These are phyloP conservation scores for Hippophae rhamnoides DNA, from an alignment of 306 rosid species.

Conservation along the genomic window DNA sequence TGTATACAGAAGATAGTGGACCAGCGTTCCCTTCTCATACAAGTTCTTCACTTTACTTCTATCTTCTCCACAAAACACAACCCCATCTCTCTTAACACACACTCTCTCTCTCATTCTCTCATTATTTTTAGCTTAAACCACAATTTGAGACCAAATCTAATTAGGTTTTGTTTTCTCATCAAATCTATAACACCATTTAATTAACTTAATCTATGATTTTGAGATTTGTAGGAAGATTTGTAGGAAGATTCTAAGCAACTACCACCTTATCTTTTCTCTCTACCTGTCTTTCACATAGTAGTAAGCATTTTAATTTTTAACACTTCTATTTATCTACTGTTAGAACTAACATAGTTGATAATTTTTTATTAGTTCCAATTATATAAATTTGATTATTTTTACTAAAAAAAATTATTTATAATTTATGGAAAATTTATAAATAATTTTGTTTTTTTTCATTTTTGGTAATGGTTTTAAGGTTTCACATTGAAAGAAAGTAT, in stretches of 20 bases:
- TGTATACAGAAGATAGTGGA: constrained; percentile 39
- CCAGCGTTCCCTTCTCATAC: constrained; percentile 29
- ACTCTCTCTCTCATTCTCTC: constrained; percentile 8
- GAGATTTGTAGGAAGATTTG: constrained; percentile 31
- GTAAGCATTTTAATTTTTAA: constrained; percentile 5
- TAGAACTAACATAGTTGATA: too few relatives aligned
- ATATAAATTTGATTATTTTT: constrained; percentile 19
- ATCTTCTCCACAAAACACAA: constrained; percentile 12
- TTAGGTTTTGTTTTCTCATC: constrained; percentile 5
- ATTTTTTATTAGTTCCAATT: too few relatives aligned
- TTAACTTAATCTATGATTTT: constrained; percentile 1
- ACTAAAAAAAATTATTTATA: background rate
- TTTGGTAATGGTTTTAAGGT: constrained; percentile 27
- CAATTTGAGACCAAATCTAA: constrained; percentile 9
- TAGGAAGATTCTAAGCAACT: constrained; percentile 37
- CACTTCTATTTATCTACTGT: too few relatives aligned
- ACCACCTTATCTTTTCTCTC: background rate
- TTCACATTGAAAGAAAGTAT: constrained; percentile 24
- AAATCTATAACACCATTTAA: constrained; percentile 3
- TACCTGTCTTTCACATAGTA: constrained; percentile 2
- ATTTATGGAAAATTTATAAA: too few relatives aligned
- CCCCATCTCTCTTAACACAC: background rate
- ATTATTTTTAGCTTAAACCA: constrained; percentile 4
- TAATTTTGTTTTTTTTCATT: too few relatives aligned
- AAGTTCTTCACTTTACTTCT: constrained; percentile 20